These are phyloP conservation scores for Candida tropicalis DNA, from an alignment of 1,139 yeast genomes.

Conservation along the genomic window DNA sequence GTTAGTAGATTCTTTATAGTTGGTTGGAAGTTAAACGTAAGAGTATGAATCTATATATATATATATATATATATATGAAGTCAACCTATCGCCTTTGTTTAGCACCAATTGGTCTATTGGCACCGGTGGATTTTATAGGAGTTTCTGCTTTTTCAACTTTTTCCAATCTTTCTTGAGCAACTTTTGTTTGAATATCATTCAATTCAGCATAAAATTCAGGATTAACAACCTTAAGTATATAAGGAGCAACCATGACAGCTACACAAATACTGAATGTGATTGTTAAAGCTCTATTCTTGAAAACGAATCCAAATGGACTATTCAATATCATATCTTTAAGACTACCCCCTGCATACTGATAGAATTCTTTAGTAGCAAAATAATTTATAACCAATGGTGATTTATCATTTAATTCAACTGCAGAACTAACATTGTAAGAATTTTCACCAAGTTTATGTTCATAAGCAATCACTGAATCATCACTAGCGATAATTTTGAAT, in stretches of 20 bases:
- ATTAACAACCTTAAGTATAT: slow-evolving; percentile 29
- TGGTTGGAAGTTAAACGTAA: slow-evolving; percentile 25
- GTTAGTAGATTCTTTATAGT: slow-evolving; percentile 25
- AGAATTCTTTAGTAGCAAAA: slow-evolving; percentile 31
- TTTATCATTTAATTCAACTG: slow-evolving; percentile 18
- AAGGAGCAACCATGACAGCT: slow-evolving; percentile 39
- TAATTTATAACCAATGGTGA: slow-evolving; percentile 28
- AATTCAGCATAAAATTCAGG: slow-evolving; percentile 44
- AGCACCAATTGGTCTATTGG: slow-evolving; percentile 8
- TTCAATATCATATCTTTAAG: slow-evolving; percentile 35
- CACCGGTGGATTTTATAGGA: slow-evolving; percentile 10
- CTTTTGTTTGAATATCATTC: slow-evolving; percentile 27
- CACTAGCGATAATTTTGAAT: slow-evolving; percentile 29
- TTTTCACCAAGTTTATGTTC: slow-evolving; percentile 24
- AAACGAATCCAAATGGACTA: slow-evolving; percentile 49
- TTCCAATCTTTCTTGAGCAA: slow-evolving; percentile 11
- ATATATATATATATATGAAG: background rate
- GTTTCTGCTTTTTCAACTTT: slow-evolving; percentile 12
- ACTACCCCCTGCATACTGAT: slow-evolving; percentile 38
- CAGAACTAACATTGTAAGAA: slow-evolving; percentile 22
- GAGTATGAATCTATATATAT: slow-evolving; percentile 15
- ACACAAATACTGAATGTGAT: slow-evolving; percentile 32
- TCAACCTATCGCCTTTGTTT: slow-evolving; percentile 14
- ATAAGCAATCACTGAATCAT: slow-evolving; percentile 22
- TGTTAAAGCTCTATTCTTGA: slow-evolving; percentile 40